A percentile compares a stretch with the other conserved stretches of the same genome.
phyloP scores from a whole-genome alignment of 768 basidiomycete genomes.

The Clathrus columnatus region DNA sequence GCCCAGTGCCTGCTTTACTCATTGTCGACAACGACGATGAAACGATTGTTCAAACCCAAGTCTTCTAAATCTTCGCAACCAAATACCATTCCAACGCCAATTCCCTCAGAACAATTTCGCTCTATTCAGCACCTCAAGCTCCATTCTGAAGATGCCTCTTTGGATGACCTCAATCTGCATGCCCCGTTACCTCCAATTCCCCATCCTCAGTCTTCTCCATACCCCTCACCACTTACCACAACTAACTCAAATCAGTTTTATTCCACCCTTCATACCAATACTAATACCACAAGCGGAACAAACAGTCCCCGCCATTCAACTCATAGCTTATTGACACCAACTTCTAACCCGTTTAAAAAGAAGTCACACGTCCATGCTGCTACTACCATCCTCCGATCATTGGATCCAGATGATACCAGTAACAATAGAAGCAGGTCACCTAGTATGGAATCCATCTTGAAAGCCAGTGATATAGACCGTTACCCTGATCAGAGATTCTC shows the following conservation, averaged over 20 bases:
- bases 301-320: not conserved
- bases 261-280: not conserved
- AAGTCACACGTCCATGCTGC: not conserved
- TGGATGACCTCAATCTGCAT: not conserved
- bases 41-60: slow-evolving; percentile 9
- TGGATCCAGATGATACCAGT: slow-evolving; percentile 2
- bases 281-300: not conserved
- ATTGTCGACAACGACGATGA: slow-evolving; percentile 6
- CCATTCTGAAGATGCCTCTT: not conserved
- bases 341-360: not conserved
- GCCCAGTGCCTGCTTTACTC: not conserved
- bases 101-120: slow-evolving; percentile 7
- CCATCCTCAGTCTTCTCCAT: not conserved
- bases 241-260: not conserved
- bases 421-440: slow-evolving; percentile 1
- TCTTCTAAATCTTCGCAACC: slow-evolving; percentile 1
- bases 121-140: not conserved
- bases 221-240: not conserved
- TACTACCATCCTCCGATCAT: slow-evolving; percentile 2
- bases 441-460: slow-evolving; percentile 1
- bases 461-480: not conserved
- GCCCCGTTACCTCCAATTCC: not conserved
- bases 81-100: slow-evolving; percentile 6
- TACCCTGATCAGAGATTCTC: not conserved
- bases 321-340: not conserved